Conservation (phyloP, 1,284 basidiomycete species). For the Entoloma clypeatum region DNA sequence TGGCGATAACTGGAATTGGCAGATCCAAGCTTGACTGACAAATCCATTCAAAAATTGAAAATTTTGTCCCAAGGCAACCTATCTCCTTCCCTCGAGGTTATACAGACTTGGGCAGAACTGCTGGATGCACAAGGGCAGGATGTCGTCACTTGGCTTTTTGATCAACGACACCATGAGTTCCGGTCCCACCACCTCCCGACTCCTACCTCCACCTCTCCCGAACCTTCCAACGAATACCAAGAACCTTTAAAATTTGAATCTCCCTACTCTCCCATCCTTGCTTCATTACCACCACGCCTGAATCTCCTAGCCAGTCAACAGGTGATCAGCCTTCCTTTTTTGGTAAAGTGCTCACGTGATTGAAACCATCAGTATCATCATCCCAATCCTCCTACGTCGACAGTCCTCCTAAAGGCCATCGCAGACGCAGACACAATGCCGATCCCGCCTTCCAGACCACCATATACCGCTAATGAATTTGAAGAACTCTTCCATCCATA, state of each 20-base stretch:
- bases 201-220: constrained; percentile 28
- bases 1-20: background rate
- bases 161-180: constrained; percentile 9
- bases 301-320: constrained; percentile 1
- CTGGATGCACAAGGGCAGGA: constrained; percentile 25
- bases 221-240: constrained; percentile 19
- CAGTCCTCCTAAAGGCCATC: constrained; percentile 13
- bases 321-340: background rate
- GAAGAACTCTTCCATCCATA: constrained; percentile 17
- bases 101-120: constrained; percentile 32
- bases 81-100: constrained; percentile 25
- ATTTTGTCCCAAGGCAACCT: constrained; percentile 23
- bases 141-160: constrained; percentile 25
- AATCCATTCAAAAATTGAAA: constrained; percentile 23
- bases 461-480: constrained; percentile 15
- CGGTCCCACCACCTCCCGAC: constrained; percentile 26
- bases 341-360: background rate
- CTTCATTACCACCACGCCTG: constrained; percentile 4
- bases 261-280: constrained; percentile 13
- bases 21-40: constrained; percentile 22
- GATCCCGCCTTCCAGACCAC: background rate
- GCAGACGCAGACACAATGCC: constrained; percentile 10
- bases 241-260: constrained; percentile 14
- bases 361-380: constrained; percentile 3
- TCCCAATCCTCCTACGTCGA: constrained; percentile 7